Evolutionary conservation across 495 filamentous ascomycete genomes (phyloP), one percentile per base, ranked within the genome.

Genomic region (Aspergillus carlsbadensis): DNA sequence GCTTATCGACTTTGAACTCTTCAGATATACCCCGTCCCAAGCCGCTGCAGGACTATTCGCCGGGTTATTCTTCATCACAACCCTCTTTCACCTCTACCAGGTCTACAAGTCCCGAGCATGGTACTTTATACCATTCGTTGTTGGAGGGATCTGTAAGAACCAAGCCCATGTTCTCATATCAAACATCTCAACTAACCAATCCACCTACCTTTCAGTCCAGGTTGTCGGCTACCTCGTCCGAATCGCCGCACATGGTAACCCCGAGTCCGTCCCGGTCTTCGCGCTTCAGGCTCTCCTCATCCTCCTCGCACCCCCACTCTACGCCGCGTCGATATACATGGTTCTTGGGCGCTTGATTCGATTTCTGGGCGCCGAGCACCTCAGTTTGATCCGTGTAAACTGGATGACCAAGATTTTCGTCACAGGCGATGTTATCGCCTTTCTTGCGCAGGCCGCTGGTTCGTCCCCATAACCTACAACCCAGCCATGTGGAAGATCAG

Each of bases 111-210:
- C 67, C 15, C 70, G 71, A 56, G 79, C 76, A 10, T 87, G 80
- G 80, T 88, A 83, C 64, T 83, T 88, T 43, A 78, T 80, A 10
- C 78, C 86, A 0, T 76, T 88, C 20, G 46, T 83, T 5, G 54
- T 86, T 31, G 85, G 84, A 7, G 79, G 81, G 33, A 49, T 79
- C n/a, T 83, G 83, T 82, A 74, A 31, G 42, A 18, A 3, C 2
- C 8, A 1, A 10, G 8, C 1, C 36, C 15, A 10, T 40, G 6
- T 18, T 6, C n/a, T 3, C 33, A 2, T n/a, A 15, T 8, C 26
- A 29, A 4, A 29, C 22, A 6, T 3, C 1, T 26, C 34, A 34
- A 10, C 10, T 15, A 11, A 37, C 11, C 10, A 37, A 11, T 37
- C 5, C 17, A 35, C 29, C 37, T 37, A 17, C 15, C 60, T 13